Base-by-base conservation (phyloP, 306 rosid genomes). In the Vigna radiata region DNA sequence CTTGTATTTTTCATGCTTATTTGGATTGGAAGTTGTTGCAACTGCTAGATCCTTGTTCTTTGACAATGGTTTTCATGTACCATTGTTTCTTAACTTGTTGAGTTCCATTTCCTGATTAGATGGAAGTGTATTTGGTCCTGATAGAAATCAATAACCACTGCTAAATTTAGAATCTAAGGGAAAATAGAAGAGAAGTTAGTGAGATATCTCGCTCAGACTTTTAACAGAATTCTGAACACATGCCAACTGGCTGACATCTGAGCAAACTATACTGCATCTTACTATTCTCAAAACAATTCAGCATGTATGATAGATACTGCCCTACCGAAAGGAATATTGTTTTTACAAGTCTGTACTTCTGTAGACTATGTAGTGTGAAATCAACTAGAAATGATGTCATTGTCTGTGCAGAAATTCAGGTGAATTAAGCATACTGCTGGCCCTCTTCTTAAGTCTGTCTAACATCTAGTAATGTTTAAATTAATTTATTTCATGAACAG, bases 401-500 rank as follows among this genome's bases (percentile, higher is more conserved):
- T 44, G 16, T 44, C 49, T 44, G 16, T 44, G 49, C 5, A 1
- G 16, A 44, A 3, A 5, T 44, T 11, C 14, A 0, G 33, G 70
- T 27, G 63, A 17, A 46, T 29, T 76, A 50, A 64, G 53, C 65
- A 47, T n/a, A 15, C 25, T 47, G 37, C 17, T 63, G 72, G 58
- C 68, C 19, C 23, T 19, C 27, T 41, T 23, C 17, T 73, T 29
- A 29, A n/a, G 39, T n/a, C 69, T 56, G 23, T 68, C 18, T 54
- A 7, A 6, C 17, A 12, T 37, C 61, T 44, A 41, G 73, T 63
- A 17, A 27, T 70, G 29, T 69, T 54, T 54, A 36, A 41, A 65
- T 63, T 47, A 41, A 68, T 74, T 60, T 68, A 56, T 72, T 80
- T 65, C 73, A 64, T 60, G 81, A 53, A 83, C 82, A 95, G 99